Percentiles rank a stretch among this genome's conserved stretches.
These are phyloP conservation scores for Truncatella angustata DNA, from an alignment of 2,329 filamentous ascomycete genomes.

Conservation along the genomic window DNA sequence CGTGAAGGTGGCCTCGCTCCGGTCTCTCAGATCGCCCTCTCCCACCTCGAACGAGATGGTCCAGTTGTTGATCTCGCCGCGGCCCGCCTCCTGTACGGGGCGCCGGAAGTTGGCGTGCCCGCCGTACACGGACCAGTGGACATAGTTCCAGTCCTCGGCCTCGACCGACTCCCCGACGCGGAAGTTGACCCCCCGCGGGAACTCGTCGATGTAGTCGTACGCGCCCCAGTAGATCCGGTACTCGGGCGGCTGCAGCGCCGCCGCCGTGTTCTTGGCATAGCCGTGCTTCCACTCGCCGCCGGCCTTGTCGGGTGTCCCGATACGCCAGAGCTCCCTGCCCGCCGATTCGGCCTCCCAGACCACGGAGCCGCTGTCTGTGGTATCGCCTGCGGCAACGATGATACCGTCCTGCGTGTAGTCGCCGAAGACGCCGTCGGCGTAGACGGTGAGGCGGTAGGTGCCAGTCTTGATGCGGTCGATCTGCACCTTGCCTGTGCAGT, in stretches of 20 bases:
- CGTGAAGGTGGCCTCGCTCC: constrained; percentile 54
- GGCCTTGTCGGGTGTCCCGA: constrained; percentile 61
- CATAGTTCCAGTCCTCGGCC: constrained; percentile 56
- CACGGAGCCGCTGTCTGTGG: constrained; percentile 34
- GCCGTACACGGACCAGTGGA: constrained; percentile 65
- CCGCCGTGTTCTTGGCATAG: constrained; percentile 42
- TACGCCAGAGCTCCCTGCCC: constrained; percentile 59
- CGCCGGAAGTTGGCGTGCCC: constrained; percentile 48
- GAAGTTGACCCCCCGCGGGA: constrained; percentile 57
- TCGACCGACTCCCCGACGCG: constrained; percentile 51
- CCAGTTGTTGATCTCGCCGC: constrained; percentile 55
- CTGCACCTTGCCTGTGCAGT: constrained; percentile 40
- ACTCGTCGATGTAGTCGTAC: constrained; percentile 59
- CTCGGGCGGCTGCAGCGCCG: constrained; percentile 52
- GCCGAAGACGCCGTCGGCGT: constrained; percentile 61
- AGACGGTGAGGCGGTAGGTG: constrained; percentile 61
- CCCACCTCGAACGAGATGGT: constrained; percentile 52
- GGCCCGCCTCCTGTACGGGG: constrained; percentile 37
- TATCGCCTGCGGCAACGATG: constrained; percentile 38
- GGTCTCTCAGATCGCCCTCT: constrained; percentile 36
- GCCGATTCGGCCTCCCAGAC: constrained; percentile 54
- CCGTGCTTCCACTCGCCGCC: constrained; percentile 61
- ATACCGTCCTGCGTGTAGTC: constrained; percentile 53
- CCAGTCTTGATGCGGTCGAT: constrained; percentile 56
- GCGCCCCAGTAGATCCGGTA: constrained; percentile 61